Base-by-base conservation (phyloP, 495 filamentous ascomycete genomes). In the Podospora didyma region DNA sequence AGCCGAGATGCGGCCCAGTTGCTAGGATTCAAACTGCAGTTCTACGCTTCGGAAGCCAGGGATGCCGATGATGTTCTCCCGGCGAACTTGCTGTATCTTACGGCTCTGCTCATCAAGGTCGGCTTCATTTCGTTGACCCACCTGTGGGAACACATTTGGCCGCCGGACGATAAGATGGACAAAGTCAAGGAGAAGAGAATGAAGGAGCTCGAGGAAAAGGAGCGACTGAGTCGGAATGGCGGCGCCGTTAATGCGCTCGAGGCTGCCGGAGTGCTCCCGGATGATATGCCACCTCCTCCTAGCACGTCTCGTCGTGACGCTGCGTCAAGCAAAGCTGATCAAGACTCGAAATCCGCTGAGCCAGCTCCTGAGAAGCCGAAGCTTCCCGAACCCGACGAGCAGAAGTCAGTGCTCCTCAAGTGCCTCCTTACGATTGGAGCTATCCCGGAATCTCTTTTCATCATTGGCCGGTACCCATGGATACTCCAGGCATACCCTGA, bases 51-150 rank as follows among this genome's bases (percentile, higher is more conserved):
- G 7, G 76, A 82, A 7, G 89, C 89, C 31, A 82, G 90, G 34
- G 79, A 81, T 6, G 49, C 61, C n/a, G 67, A 71, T 3, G 92
- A 95, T 60, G 73, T 80, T 11, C 75, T 97, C 5, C 93, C 95
- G 0, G 86, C 92, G 45, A 97, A 97, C 63, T 80, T 99, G 12
- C 89, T 97, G 46, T 92, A 91, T 57, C 83, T 97, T 7, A 85
- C 90, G 1, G 90, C 95, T 0, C 75, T 97, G 23, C 82, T 99
- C 39, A 96, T 99, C 72, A 97, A 97, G 70, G 87, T 96, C 48
- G 95, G 95, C 21, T 97, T 99, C 69, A 91, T 99, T 56, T 96
- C 92, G n/a, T 77, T 99, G 2, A 82, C 84, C 39, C 94, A 97
- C 63, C 75, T 99, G 20, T 97, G 96, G 69, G 86, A 92, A 35